Evolutionary conservation across 805 yeast species (phyloP).

Genomic region (Lipomyces orientalis): DNA sequence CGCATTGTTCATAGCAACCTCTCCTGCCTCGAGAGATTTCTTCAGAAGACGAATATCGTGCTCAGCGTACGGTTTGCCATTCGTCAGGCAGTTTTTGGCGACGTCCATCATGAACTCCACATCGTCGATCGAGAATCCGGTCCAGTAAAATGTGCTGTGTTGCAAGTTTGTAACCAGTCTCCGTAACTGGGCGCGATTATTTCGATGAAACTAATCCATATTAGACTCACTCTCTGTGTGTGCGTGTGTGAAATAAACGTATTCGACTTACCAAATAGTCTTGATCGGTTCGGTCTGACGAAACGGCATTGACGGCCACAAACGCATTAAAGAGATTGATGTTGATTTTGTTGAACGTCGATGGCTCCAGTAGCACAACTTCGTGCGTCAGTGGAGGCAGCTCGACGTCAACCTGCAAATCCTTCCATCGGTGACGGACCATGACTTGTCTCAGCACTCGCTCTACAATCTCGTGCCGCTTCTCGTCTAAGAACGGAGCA

Average conservation of each 20-base stretch:
- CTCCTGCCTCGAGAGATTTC: slow-evolving; percentile 54
- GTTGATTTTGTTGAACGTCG: slow-evolving; percentile 64
- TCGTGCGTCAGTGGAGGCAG: slow-evolving; percentile 65
- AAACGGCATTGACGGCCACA: slow-evolving; percentile 72
- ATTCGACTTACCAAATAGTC: slow-evolving; percentile 56
- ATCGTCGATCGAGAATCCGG: slow-evolving; percentile 68
- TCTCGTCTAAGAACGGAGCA: slow-evolving; percentile 54
- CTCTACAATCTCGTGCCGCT: slow-evolving; percentile 41
- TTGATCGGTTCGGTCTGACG: slow-evolving; percentile 68
- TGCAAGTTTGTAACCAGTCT: slow-evolving; percentile 65
- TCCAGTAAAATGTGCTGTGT: slow-evolving; percentile 75
- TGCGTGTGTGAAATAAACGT: too few species aligned
- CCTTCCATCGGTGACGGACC: slow-evolving; percentile 61
- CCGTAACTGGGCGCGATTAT: slow-evolving; percentile 59
- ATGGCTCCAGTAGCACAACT: slow-evolving; percentile 65
- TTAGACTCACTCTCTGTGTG: too few species aligned
- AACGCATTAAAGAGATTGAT: slow-evolving; percentile 70
- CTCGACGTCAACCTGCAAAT: slow-evolving; percentile 60
- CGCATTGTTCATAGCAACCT: slow-evolving; percentile 56
- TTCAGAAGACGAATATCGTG: slow-evolving; percentile 52
- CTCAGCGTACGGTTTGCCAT: slow-evolving; percentile 33
- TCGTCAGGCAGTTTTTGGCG: slow-evolving; percentile 53
- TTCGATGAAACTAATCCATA: slow-evolving; percentile 57
- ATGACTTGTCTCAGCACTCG: slow-evolving; percentile 55
- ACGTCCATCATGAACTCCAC: slow-evolving; percentile 58